Base-by-base conservation (phyloP, 768 basidiomycete species). In the Amanita pallidorosea region DNA sequence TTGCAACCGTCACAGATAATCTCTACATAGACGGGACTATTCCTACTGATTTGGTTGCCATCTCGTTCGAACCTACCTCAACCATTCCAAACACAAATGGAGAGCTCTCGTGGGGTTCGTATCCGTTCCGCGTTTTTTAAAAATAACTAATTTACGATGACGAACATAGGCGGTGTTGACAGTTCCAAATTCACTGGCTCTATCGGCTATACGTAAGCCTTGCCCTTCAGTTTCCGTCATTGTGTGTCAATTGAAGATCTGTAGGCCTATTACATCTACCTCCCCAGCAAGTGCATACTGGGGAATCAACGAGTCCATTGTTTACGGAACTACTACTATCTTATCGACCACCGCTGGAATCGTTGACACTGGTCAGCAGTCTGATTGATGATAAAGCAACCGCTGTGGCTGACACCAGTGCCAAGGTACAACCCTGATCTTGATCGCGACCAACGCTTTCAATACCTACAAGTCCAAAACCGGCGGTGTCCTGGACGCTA, bases 1-100 rank as follows among this genome's bases (percentile, higher is more conserved):
- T 81, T 53, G 76, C 77, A 5, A 80, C 81, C 3, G 77, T 85
- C 29, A 78, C 75, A 8, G 75, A 79, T 55, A 81, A 78, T 57
- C 64, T 76, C 13, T 75, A 70, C 58, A 37, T 49, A 5, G 61
- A 66, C 36, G 71, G 72, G 4, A 51, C 54, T 1, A 80, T 79
- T 53, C 38, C 60, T 22, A 45, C 65, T 25, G 58, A 74, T 48
- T 55, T 66, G 23, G 67, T 82, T 50, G 72, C 74, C 27, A 66
- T 83, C 48, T 79, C 70, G 29, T 81, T 77, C 57, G 67, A 67
- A 29, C 80, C 81, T 31, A 70, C 71, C 3, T 77, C 29, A 31
- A 67, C 33, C 54, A 56, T 15, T 27, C 47, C 0, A 48, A 59
- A 7, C 49, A 51, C 65, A 11, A 79, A 79, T 49, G 81, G 80